These are phyloP conservation scores for Stylonectria norvegica DNA, from an alignment of 2,329 filamentous ascomycete genomes.

Conservation along the genomic window DNA sequence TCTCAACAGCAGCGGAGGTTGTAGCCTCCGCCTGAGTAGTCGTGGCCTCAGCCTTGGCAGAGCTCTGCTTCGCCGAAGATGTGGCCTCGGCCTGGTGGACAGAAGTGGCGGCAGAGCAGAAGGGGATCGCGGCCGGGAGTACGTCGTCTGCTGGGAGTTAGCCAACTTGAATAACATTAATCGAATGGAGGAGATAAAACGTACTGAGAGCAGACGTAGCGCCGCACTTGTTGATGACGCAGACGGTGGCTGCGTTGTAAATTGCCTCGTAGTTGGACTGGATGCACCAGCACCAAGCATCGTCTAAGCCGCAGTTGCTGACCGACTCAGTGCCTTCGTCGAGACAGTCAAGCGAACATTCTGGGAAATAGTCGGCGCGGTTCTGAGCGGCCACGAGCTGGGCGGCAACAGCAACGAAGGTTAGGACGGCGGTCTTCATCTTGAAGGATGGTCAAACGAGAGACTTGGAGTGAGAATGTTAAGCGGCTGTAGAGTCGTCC, in stretches of 20 bases:
- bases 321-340: constrained; percentile 19
- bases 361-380: constrained; percentile 23
- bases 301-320: constrained; percentile 22
- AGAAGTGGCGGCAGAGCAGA: constrained; percentile 9
- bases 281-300: constrained; percentile 26
- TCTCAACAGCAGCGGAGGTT: background rate
- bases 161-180: too few relatives aligned
- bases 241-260: constrained; percentile 23
- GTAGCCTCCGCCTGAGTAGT: background rate
- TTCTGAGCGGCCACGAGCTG: constrained; percentile 19
- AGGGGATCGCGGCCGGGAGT: constrained; percentile 7
- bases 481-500: background rate
- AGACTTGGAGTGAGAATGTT: background rate
- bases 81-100: constrained; percentile 1
- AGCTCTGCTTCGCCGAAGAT: background rate
- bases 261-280: constrained; percentile 28
- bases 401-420: constrained; percentile 18
- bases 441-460: constrained; percentile 2
- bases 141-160: constrained; percentile 7
- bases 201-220: constrained; percentile 3
- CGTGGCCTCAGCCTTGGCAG: background rate
- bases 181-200: background rate
- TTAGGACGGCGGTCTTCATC: constrained; percentile 20
- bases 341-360: constrained; percentile 30
- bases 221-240: constrained; percentile 23